Percentiles rank a stretch among this genome's conserved stretches.
Evolutionary conservation across 768 basidiomycete species (phyloP).

Genomic region (Boletus rufocinnamomeus): DNA sequence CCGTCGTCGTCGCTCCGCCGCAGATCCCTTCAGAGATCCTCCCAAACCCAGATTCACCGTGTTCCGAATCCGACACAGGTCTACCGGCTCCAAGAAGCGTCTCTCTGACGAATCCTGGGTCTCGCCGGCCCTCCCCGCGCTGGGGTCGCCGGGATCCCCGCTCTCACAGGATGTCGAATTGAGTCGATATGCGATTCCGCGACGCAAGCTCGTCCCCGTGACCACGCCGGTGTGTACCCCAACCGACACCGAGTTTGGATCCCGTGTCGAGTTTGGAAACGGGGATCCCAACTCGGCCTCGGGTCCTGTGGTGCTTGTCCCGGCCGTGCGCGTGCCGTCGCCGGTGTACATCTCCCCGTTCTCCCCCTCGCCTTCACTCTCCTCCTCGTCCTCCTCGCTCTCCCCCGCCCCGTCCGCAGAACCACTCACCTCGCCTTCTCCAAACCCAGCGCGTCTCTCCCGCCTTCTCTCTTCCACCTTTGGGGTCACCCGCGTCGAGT

Average conservation of each 20-base stretch:
- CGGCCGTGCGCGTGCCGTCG: constrained; percentile 21
- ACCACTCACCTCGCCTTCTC: constrained; percentile 6
- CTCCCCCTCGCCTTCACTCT: constrained; percentile 20
- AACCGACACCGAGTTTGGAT: constrained; percentile 25
- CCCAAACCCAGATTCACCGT: constrained; percentile 4
- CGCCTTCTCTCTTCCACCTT: constrained; percentile 27
- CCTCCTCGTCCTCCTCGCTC: constrained; percentile 12
- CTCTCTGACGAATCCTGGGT: constrained; percentile 32
- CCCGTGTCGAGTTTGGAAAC: constrained; percentile 3
- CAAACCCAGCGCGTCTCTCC: constrained; percentile 18
- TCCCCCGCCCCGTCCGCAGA: constrained; percentile 22
- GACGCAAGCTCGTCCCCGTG: constrained; percentile 20
- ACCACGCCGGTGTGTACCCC: constrained; percentile 23
- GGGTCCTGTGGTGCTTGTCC: not conserved
- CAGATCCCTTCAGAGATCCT: constrained; percentile 18
- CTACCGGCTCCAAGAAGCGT: constrained; percentile 16
- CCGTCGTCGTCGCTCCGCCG: constrained; percentile 13
- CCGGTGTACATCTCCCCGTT: constrained; percentile 25
- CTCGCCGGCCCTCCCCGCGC: constrained; percentile 15
- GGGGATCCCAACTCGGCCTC: not conserved
- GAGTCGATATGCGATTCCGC: constrained; percentile 9
- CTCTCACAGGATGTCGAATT: constrained; percentile 15
- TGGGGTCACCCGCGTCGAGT: constrained; percentile 5
- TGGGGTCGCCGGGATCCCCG: constrained; percentile 11
- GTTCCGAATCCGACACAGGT: constrained; percentile 1